A percentile compares a stretch with the other conserved stretches of the same genome.
Evolutionary conservation across 176 grass and related monocot species (phyloP).

Genomic region (Microstegium vimineum): DNA sequence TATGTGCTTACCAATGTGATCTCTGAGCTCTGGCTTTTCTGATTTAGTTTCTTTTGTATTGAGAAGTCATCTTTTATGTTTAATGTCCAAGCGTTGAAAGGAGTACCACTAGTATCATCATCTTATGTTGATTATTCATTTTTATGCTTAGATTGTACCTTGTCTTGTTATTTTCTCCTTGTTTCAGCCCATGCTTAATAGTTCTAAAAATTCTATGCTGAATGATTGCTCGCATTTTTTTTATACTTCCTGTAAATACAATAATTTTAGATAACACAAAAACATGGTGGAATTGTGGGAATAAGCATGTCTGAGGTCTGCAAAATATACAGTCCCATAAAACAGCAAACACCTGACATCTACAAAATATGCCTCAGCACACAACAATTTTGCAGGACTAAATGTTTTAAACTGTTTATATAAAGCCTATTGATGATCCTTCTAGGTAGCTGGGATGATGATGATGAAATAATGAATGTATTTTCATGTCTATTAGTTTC

Average conservation of each 20-base stretch:
- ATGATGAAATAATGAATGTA: background rate
- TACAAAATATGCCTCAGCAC: background rate
- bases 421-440: background rate
- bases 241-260: background rate
- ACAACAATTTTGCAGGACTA: too few species aligned
- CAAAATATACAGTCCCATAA: background rate
- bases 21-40: background rate
- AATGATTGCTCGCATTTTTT: background rate
- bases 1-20: background rate
- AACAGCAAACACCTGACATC: background rate
- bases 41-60: slow-evolving; percentile 20
- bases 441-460: background rate
- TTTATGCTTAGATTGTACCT: background rate
- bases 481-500: too few species aligned
- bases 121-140: background rate
- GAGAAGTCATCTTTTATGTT: slow-evolving; percentile 17
- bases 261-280: background rate
- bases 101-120: slow-evolving; percentile 1
- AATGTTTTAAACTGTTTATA: too few species aligned
- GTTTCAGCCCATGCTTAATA: background rate
- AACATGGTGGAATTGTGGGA: background rate
- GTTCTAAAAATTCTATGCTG: background rate
- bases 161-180: background rate
- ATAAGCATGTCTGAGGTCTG: background rate
- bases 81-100: slow-evolving; percentile 2